phyloP scores from a whole-genome alignment of 177 flowering plant species.

The Viscum album region DNA sequence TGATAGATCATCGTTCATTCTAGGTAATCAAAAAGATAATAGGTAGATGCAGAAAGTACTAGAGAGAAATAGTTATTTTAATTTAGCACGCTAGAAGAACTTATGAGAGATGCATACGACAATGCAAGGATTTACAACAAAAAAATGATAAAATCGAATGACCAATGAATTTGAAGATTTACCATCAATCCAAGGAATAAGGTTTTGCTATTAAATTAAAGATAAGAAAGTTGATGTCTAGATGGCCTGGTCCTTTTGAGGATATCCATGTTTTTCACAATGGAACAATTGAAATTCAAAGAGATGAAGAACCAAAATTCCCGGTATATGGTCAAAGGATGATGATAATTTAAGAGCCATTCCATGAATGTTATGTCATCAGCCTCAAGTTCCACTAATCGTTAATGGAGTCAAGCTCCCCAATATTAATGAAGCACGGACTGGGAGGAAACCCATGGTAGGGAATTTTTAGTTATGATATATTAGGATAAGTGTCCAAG shows the following conservation, averaged over 20 bases:
- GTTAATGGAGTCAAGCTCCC: too few relatives aligned
- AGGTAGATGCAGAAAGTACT: not conserved
- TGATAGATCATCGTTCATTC: not conserved
- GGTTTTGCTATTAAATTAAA: not conserved
- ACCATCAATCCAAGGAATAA: not conserved
- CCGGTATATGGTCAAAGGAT: too few relatives aligned
- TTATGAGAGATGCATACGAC: not conserved
- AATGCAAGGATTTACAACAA: not conserved
- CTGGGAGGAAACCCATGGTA: too few relatives aligned
- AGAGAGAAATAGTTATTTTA: not conserved
- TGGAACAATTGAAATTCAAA: not conserved
- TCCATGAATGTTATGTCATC: too few relatives aligned
- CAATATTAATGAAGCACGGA: too few relatives aligned
- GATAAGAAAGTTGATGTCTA: not conserved
- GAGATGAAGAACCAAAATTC: too few relatives aligned
- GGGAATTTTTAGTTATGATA: too few relatives aligned
- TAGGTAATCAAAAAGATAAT: not conserved
- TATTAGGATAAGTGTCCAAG: too few relatives aligned
- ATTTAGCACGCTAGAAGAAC: not conserved
- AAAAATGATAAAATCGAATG: not conserved
- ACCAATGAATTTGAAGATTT: not conserved
- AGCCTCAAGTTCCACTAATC: too few relatives aligned
- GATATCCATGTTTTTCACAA: not conserved
- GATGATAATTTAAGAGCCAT: too few relatives aligned
- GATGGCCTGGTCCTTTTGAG: not conserved